These are phyloP conservation scores for Rhizopus stolonifer DNA, from an alignment of 371 early-diverging fungal species.

Conservation along the genomic window DNA sequence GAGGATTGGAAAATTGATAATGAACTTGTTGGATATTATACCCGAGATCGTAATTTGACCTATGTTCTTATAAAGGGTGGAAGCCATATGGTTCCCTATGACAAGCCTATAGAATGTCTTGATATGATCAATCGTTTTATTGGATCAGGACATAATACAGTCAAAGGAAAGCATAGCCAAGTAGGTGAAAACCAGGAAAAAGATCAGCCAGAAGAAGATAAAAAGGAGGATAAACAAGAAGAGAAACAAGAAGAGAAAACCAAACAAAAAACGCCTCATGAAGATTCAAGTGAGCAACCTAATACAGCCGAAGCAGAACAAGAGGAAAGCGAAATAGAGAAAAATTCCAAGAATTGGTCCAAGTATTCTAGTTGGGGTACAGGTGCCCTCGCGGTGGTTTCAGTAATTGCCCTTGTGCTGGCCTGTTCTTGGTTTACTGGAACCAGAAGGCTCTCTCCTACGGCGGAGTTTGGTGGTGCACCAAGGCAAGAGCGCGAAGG, in stretches of 20 bases:
- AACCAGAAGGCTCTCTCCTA: conserved; percentile 7
- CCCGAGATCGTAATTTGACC: conserved; percentile 66
- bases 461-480: conserved; percentile 21
- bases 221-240: no score
- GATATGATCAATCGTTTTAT: conserved; percentile 81
- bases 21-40: conserved; percentile 54
- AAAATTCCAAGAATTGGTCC: conserved; percentile 1
- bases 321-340: not conserved
- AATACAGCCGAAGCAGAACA: not conserved
- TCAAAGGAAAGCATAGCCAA: conserved; percentile 29
- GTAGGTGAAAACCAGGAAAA: conserved; percentile 16
- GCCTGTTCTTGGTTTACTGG: conserved; percentile 32
- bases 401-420: conserved; percentile 22
- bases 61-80: conserved; percentile 68
- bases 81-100: conserved; percentile 87
- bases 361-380: conserved; percentile 28
- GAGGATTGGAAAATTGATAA: conserved; percentile 61
- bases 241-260: not conserved
- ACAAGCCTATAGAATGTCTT: conserved; percentile 60
- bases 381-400: conserved; percentile 26
- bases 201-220: no score
- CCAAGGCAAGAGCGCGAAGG: conserved; percentile 21
- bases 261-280: not conserved
- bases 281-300: not conserved
- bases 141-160: conserved; percentile 41